A percentile compares a stretch with the other conserved stretches of the same genome.
Evolutionary conservation across 768 basidiomycete species (phyloP).

Genomic region (Leucosporidium yakuticum): DNA sequence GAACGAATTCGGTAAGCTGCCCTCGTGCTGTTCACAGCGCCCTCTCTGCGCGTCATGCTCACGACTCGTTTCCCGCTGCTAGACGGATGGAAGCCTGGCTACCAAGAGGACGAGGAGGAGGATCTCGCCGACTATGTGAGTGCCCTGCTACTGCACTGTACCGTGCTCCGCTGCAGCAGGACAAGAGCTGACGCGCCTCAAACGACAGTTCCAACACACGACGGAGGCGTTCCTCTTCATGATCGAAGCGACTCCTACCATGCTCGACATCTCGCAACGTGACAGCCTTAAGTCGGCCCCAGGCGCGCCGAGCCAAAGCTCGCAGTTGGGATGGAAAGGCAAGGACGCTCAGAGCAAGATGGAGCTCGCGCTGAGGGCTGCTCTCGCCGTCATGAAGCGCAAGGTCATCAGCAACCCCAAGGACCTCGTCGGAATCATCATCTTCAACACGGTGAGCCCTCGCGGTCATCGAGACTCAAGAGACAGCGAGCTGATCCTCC

Average conservation of each 20-base stretch:
- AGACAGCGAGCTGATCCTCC: constrained; percentile 41
- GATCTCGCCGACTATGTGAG: too few relatives aligned
- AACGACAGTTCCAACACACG: constrained; percentile 44
- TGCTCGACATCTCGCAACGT: constrained; percentile 61
- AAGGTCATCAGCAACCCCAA: constrained; percentile 84
- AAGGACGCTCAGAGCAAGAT: constrained; percentile 64
- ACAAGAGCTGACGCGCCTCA: too few relatives aligned
- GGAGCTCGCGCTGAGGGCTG: constrained; percentile 70
- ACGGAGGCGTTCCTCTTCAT: constrained; percentile 89
- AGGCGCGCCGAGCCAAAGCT: constrained; percentile 17
- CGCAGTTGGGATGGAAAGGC: constrained; percentile 51
- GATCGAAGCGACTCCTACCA: constrained; percentile 86
- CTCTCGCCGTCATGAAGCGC: constrained; percentile 77
- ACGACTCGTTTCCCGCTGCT: too few relatives aligned
- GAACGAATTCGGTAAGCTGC: too few relatives aligned
- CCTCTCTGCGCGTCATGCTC: too few relatives aligned
- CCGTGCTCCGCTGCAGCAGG: too few relatives aligned
- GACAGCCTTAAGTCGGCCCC: constrained; percentile 39
- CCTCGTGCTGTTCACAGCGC: too few relatives aligned
- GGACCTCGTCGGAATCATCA: constrained; percentile 79
- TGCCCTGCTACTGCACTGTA: too few relatives aligned
- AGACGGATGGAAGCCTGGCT: too few relatives aligned
- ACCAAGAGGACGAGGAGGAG: too few relatives aligned
- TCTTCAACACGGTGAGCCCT: constrained; percentile 80
- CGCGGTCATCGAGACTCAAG: constrained; percentile 29